phyloP scores from a whole-genome alignment of 1,284 basidiomycete genomes.

The Sanghuangporus baumii region DNA sequence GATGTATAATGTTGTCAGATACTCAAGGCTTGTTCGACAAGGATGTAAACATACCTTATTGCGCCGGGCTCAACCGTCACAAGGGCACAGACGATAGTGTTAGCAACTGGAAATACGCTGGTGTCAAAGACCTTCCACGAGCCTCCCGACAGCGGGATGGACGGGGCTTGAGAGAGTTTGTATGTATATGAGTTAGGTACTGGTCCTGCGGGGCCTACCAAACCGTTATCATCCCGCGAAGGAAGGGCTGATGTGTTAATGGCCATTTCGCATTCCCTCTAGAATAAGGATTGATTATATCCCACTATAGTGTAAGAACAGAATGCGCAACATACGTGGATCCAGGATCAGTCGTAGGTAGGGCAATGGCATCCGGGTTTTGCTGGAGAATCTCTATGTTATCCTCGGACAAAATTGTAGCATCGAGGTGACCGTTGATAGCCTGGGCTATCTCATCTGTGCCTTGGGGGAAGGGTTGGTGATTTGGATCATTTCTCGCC shows the following conservation, averaged over 20 bases:
- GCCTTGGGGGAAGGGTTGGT: slow-evolving; percentile 33
- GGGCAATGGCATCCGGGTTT: slow-evolving; percentile 59
- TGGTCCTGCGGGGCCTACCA: slow-evolving; percentile 39
- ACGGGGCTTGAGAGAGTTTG: slow-evolving; percentile 39
- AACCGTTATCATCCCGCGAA: slow-evolving; percentile 35
- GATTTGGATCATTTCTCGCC: slow-evolving; percentile 49
- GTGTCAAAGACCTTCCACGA: slow-evolving; percentile 56
- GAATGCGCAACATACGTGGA: slow-evolving; percentile 38
- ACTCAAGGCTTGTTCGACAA: not conserved
- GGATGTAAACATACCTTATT: slow-evolving; percentile 38
- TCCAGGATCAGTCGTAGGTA: slow-evolving; percentile 62
- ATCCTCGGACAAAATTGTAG: slow-evolving; percentile 48
- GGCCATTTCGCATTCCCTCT: slow-evolving; percentile 68
- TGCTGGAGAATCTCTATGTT: slow-evolving; percentile 48
- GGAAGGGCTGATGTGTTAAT: slow-evolving; percentile 41
- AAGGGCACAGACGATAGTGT: slow-evolving; percentile 51
- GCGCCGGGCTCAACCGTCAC: slow-evolving; percentile 53
- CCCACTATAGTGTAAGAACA: not conserved
- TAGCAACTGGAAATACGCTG: slow-evolving; percentile 46
- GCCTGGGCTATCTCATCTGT: slow-evolving; percentile 28
- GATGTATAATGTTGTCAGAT: not conserved
- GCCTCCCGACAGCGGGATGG: slow-evolving; percentile 44
- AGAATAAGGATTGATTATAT: not conserved
- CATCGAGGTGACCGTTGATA: slow-evolving; percentile 41
- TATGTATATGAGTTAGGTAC: slow-evolving; percentile 44